Base-by-base conservation (phyloP, 805 yeast genomes). In the Candida pini region DNA sequence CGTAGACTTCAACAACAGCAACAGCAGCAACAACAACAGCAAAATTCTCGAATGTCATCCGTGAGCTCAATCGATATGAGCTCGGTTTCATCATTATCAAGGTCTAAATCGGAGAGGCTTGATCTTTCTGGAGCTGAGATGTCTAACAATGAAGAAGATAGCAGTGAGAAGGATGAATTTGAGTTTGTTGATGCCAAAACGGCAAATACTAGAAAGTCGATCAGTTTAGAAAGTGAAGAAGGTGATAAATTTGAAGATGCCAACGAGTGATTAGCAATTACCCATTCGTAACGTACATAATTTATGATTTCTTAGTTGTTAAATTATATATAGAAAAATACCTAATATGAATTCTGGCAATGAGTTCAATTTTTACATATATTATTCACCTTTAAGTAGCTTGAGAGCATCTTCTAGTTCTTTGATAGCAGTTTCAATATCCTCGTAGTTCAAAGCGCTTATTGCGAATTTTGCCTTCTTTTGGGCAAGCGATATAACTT, bases 381-480 rank as follows among this genome's bases (percentile, higher is more conserved):
- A 21, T 29, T 27, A 36, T 18, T 35, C 41, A 3, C 39, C 57
- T 34, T 45, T 52, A 33, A 74, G 48, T 24, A 77, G 46, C 14
- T 64, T 68, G 27, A 81, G 54, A 0, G 87, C 87, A 18, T 63
- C 53, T 13, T 59, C 54, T 30, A 83, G 57, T 51, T 83, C 86
- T 24, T 61, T 63, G 28, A 76, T 74, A 3, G 90, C 90, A 0
- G 90, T 83, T 3, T 54, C 68, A 23, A 73, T 59, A 47, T 83
- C 94, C 41, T 83, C 90, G 53, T 81, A 83, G 51, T 81, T 81
- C 51, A 83, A 64, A 0, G 94, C 92, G 37, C 87, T 78, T 6
- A 81, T 76, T 2, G 88, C 90, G 53, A 78, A 83, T 51, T 76
- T 81, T 21, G 89, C 83, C 40, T 69, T 71, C 46, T 76, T 81